A percentile compares a stretch with the other conserved stretches of the same genome.
phyloP scores from a whole-genome alignment of 768 basidiomycete species.

The Coprinellus micaceus region DNA sequence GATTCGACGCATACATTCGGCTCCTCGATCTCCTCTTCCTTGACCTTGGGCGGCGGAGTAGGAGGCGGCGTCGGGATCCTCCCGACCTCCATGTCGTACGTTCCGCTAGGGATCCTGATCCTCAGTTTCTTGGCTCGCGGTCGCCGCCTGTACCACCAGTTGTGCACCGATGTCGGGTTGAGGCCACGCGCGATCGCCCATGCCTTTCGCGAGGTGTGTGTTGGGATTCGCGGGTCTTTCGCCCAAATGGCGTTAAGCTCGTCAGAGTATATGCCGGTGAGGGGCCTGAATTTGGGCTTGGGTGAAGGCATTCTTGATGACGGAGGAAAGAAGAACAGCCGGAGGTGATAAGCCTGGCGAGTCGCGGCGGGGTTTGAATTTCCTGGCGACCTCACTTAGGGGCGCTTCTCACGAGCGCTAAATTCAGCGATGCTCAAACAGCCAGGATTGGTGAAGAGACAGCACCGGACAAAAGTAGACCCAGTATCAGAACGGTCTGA shows the following conservation, averaged over 20 bases:
- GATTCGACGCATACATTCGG: too few species aligned
- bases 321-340: too few species aligned
- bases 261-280: constrained; percentile 23
- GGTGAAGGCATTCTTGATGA: too few species aligned
- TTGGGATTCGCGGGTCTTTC: constrained; percentile 33
- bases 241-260: constrained; percentile 37
- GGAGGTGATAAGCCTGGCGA: too few species aligned
- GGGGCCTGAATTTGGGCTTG: neutral
- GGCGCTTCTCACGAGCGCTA: too few species aligned
- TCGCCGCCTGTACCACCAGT: constrained; percentile 38
- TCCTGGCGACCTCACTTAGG: too few species aligned
- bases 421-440: too few species aligned
- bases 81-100: constrained; percentile 37
- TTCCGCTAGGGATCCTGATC: constrained; percentile 26
- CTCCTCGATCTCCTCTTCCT: neutral
- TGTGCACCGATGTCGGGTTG: constrained; percentile 29
- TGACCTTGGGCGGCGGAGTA: neutral
- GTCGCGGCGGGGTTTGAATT: too few species aligned
- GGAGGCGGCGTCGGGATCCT: constrained; percentile 25
- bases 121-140: constrained; percentile 23
- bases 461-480: too few species aligned
- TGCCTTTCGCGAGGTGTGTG: constrained; percentile 31
- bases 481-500: too few species aligned
- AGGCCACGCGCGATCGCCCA: constrained; percentile 39
- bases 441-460: too few species aligned